A percentile compares a stretch with the other conserved stretches of the same genome.
Evolutionary conservation across 73 alveolate species (phyloP).

Genomic region (Paramecium sexaurelia): DNA sequence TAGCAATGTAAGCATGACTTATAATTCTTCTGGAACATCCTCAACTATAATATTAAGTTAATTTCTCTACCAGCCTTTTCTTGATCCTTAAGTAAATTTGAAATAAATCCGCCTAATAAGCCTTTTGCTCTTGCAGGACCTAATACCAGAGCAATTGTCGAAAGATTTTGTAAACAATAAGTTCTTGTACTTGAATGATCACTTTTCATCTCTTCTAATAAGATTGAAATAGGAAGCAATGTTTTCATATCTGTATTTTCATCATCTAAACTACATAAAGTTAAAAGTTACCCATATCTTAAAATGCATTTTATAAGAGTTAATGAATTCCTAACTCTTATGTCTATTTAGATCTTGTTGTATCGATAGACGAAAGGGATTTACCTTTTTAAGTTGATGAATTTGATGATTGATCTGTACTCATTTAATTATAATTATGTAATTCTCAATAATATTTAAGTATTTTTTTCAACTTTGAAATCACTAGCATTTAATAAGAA

Average conservation of each 20-base stretch:
- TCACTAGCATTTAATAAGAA: not conserved
- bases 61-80: not conserved
- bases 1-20: conserved; percentile 31
- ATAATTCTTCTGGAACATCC: conserved; percentile 41
- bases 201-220: not conserved
- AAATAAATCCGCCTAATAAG: conserved; percentile 42
- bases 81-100: conserved; percentile 46
- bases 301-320: not conserved
- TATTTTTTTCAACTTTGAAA: not conserved
- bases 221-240: not conserved
- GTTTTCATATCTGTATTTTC: not conserved
- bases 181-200: conserved; percentile 16
- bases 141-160: not conserved
- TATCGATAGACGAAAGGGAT: not conserved
- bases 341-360: not conserved
- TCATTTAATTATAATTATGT: not conserved
- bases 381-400: not conserved
- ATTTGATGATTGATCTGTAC: not conserved
- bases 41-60: conserved; percentile 1
- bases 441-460: not conserved
- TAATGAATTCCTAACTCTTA: not conserved
- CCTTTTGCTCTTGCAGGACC: conserved; percentile 46
- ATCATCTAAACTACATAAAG: not conserved
- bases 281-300: not conserved
- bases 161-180: not conserved